phyloP scores from a whole-genome alignment of 2,329 filamentous ascomycete species.

The Davidsoniella neocaledoniae region DNA sequence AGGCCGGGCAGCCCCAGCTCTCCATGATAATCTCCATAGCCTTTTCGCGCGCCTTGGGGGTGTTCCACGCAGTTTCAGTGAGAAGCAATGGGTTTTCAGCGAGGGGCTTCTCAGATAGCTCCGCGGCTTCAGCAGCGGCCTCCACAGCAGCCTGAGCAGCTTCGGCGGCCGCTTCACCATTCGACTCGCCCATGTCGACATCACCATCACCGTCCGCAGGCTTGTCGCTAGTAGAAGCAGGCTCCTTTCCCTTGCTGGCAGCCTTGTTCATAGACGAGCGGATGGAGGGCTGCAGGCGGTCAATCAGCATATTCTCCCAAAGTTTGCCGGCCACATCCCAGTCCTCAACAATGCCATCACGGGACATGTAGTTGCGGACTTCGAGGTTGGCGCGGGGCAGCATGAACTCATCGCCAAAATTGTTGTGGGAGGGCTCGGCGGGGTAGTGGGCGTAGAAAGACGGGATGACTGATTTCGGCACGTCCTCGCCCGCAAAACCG shows the following conservation, averaged over 20 bases:
- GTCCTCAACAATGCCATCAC: conserved; percentile 82
- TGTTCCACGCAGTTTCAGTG: conserved; percentile 90
- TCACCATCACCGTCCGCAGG: conserved; percentile 39
- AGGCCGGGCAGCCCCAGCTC: conserved; percentile 86
- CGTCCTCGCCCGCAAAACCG: conserved; percentile 94
- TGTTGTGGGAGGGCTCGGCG: conserved; percentile 31
- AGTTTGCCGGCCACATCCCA: conserved; percentile 83
- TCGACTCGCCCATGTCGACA: conserved; percentile 35
- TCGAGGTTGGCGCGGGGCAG: conserved; percentile 61
- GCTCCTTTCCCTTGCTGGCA: conserved; percentile 31
- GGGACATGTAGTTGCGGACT: conserved; percentile 80
- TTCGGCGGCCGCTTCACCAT: conserved; percentile 1
- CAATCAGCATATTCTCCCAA: conserved; percentile 87
- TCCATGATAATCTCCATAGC: conserved; percentile 94
- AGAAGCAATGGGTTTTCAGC: conserved; percentile 82
- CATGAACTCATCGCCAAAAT: conserved; percentile 86
- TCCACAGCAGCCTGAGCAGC: conserved; percentile 14
- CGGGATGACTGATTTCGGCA: conserved; percentile 81
- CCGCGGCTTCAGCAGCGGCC: conserved; percentile 15
- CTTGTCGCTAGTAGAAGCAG: conserved; percentile 14
- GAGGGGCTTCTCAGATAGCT: conserved; percentile 55
- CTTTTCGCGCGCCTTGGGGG: conserved; percentile 75
- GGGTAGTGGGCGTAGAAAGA: conserved; percentile 61
- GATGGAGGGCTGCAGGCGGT: conserved; percentile 65
- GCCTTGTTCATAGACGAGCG: conserved; percentile 63